Evolutionary conservation across 805 yeast species (phyloP), one percentile per base, ranked within the genome.

Genomic region (Yarrowia keelungensis): DNA sequence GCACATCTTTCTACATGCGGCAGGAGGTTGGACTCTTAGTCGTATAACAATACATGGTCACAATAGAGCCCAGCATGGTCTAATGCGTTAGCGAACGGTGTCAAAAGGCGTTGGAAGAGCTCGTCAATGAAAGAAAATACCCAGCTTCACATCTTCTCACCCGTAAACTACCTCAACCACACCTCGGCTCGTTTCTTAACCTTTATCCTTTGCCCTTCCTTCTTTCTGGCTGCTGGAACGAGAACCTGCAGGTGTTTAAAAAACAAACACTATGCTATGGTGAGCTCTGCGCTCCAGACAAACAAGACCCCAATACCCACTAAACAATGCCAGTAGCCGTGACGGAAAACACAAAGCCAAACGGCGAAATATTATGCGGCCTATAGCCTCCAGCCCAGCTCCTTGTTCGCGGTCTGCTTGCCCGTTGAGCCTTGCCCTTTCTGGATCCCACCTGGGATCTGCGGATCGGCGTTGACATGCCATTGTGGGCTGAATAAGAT

Each of bases 401-500:
- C 59, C 59, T 53, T 53, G 59, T 53, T 53, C 45, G 19, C 38
- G 35, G 59, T 53, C 59, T 16, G 59, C 59, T 15, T 53, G 32
- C 59, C 58, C 59, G 19, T 53, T 38, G 59, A 8, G 14, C 59
- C 45, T 39, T 19, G 59, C 58, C 58, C 58, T 51, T 51, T 51
- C 58, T 36, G 58, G 58, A 36, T 36, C 2, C 61, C 46, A 15
- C 38, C 61, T 41, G 61, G 19, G 62, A 56, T 56, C 62, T 36
- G 47, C 62, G n/a, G 62, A 56, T 56, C 62, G 3, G 38, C 47
- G 39, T 42, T 41, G 62, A 41, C 62, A 41, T 56, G 62, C 62
- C 62, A 56, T 56, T 56, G 62, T 56, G 45, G 62, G 62, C 47
- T 26, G 62, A 42, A 56, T 15, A 26, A 56, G 62, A 56, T 41